phyloP scores from a whole-genome alignment of 768 basidiomycete genomes.

The Trametes villosa region DNA sequence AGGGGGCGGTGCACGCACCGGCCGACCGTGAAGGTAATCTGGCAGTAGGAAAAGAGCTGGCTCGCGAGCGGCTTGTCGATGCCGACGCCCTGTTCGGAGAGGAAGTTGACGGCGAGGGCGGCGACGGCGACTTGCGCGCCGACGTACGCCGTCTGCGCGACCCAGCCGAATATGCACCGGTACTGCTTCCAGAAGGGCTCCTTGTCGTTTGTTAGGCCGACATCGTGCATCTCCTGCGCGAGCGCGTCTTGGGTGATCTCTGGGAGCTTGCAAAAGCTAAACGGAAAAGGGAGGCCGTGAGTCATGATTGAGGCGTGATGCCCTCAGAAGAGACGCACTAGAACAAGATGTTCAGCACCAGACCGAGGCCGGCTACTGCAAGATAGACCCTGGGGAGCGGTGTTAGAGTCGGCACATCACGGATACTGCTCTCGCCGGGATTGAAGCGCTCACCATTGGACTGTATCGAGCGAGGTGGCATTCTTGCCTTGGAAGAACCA shows the following conservation, averaged over 20 bases:
- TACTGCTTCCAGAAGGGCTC: constrained; percentile 73
- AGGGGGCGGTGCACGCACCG: constrained; percentile 41
- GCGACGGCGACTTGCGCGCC: constrained; percentile 73
- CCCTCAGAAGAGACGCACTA: constrained; percentile 44
- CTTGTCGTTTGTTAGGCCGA: constrained; percentile 44
- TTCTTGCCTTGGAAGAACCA: constrained; percentile 77
- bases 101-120: constrained; percentile 69
- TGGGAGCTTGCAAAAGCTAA: constrained; percentile 65
- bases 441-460: constrained; percentile 54
- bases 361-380: constrained; percentile 64
- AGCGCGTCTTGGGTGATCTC: constrained; percentile 75
- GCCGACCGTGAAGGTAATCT: constrained; percentile 68
- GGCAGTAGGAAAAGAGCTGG: constrained; percentile 70
- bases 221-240: constrained; percentile 49
- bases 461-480: constrained; percentile 61
- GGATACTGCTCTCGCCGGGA: not conserved
- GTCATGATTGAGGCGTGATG: not conserved
- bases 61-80: constrained; percentile 57
- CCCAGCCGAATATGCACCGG: constrained; percentile 71
- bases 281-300: not conserved
- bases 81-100: constrained; percentile 64
- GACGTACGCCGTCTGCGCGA: constrained; percentile 71
- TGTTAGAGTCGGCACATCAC: not conserved
- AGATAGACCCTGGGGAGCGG: constrained; percentile 57
- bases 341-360: constrained; percentile 66